Base-by-base conservation (phyloP, 75 land plant species). In the Ceratopteris richardii region DNA sequence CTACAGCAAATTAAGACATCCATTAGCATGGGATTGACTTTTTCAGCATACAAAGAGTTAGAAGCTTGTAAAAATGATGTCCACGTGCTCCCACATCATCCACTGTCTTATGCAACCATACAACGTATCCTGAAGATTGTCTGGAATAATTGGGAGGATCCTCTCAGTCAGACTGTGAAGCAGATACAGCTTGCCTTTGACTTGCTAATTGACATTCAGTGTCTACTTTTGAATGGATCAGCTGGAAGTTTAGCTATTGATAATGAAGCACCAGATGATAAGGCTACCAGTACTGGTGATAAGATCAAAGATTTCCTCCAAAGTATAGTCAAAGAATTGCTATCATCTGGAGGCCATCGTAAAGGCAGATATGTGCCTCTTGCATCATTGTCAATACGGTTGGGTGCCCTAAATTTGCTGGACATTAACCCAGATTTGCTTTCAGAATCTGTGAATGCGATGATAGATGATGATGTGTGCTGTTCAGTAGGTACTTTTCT, bases 131-230 rank as follows among this genome's bases (percentile, higher is more conserved):
- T 90, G 60, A 86, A 77, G 58, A 82, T 95, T 46, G 77, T 95
- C 30, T 95, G 99, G 99, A 95, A 90, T 61, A 90, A 95, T 53
- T 87, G 95, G 72, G 99, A 95, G 65, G 99, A 95, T 63, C 97
- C 97, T 44, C 70, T 95, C 27, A 95, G 79, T 61, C 99, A 95
- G 68, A 95, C 99, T 0, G 97, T 90, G 51, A 90, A 86, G 48
- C 97, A 95, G 70, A 93, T 87, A 18, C 92, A 87, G 69, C 75
- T 84, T 23, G 77, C 87, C 19, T 95, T 95, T 69, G 97, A 95
- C 64, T 82, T 95, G 13, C 72, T 90, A 6, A 69, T 89, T 31
- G 99, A 95, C 43, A 64, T 84, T 48, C 78, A 78, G 26, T 67
- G 78, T 22, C 39, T 64, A n/a, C 53, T 76, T 61, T 58, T 61